phyloP scores from a whole-genome alignment of 2,329 filamentous ascomycete genomes.

The Davidsoniella eucalypti region DNA sequence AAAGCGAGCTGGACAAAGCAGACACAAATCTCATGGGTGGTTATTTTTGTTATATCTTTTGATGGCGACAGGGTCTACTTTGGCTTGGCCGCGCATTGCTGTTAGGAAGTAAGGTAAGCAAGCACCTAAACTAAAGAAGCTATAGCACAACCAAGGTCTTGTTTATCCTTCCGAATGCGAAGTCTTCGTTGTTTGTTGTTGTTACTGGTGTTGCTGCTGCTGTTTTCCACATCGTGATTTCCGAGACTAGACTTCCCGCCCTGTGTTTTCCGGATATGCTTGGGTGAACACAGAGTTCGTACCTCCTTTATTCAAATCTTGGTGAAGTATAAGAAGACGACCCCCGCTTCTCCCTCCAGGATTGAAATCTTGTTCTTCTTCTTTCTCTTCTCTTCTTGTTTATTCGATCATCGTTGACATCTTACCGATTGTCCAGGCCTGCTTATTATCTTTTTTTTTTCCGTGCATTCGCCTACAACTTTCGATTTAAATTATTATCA shows the following conservation, averaged over 20 bases:
- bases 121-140: too few relatives aligned
- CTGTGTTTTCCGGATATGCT: too few relatives aligned
- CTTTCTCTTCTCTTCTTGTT: too few relatives aligned
- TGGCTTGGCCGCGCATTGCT: neutral
- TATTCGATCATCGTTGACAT: too few relatives aligned
- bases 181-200: neutral
- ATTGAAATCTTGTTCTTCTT: neutral
- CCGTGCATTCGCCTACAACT: neutral
- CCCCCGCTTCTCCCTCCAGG: neutral
- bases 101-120: neutral
- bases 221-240: neutral
- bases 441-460: neutral
- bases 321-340: too few relatives aligned
- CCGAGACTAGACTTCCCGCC: too few relatives aligned
- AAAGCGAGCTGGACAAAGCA: too few relatives aligned
- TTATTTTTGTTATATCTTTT: neutral
- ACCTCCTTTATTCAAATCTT: too few relatives aligned
- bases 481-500: neutral
- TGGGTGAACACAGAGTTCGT: too few relatives aligned
- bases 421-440: too few relatives aligned
- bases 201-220: neutral
- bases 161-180: neutral
- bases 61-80: too few relatives aligned
- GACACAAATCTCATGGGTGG: neutral
- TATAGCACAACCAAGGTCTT: too few relatives aligned